These are phyloP conservation scores for Linnemannia zychae DNA, from an alignment of 192 early-diverging fungal species.

Conservation along the genomic window DNA sequence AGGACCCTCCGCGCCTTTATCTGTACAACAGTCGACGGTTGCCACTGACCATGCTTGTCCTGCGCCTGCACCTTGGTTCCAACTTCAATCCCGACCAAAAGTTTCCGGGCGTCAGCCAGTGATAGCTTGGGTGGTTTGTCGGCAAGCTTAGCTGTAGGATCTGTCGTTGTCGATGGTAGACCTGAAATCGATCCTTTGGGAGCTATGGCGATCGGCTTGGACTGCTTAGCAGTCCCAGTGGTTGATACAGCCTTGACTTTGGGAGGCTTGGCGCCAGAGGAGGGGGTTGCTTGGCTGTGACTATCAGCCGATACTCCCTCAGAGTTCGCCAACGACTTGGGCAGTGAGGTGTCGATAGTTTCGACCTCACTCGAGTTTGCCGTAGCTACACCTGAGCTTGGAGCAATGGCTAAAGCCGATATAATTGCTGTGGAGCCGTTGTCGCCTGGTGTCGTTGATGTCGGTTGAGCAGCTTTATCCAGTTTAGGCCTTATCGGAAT, in stretches of 20 bases:
- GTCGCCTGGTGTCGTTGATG: neutral
- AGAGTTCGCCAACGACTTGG: neutral
- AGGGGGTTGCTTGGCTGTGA: neutral
- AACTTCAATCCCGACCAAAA: constrained; percentile 15
- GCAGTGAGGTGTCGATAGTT: neutral
- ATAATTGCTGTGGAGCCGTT: no score
- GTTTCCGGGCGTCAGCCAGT: constrained; percentile 11
- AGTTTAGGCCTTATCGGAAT: neutral
- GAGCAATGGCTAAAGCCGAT: neutral
- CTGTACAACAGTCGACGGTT: constrained; percentile 53
- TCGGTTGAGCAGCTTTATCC: neutral
- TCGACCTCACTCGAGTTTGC: neutral
- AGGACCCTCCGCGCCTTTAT: constrained; percentile 50
- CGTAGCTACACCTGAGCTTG: neutral
- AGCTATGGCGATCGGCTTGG: neutral
- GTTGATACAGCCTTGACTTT: neutral
- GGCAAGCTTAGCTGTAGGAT: neutral
- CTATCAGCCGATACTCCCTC: neutral
- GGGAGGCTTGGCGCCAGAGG: neutral
- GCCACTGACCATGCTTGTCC: constrained; percentile 54
- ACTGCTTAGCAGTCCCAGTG: neutral
- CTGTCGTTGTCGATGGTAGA: neutral
- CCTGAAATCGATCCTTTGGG: neutral
- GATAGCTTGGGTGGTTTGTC: neutral
- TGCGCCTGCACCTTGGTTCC: constrained; percentile 56